These are phyloP conservation scores for Cyberlindnera amylophila DNA, from an alignment of 805 yeast genomes.

Conservation along the genomic window DNA sequence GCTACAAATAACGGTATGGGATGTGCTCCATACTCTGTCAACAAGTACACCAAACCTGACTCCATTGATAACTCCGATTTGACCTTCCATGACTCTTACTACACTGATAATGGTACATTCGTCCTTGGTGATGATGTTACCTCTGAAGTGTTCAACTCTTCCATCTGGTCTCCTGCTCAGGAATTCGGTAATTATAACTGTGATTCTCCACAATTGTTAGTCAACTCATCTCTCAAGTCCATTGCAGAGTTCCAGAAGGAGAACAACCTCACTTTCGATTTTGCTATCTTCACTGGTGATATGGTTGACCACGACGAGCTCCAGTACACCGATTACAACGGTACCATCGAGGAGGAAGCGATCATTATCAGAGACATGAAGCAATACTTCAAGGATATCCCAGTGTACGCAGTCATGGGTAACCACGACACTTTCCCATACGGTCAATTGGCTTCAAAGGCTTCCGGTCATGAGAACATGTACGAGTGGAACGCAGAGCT, in stretches of 20 bases:
- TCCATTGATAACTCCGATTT: constrained; percentile 20
- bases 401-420: constrained; percentile 62
- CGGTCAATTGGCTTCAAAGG: constrained; percentile 58
- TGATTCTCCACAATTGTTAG: constrained; percentile 60
- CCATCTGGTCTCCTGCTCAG: constrained; percentile 49
- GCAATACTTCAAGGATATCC: constrained; percentile 41
- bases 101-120: constrained; percentile 28
- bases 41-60: constrained; percentile 14
- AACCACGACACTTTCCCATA: constrained; percentile 72
- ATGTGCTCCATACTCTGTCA: constrained; percentile 42
- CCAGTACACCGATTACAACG: constrained; percentile 42
- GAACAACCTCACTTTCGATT: constrained; percentile 43
- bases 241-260: constrained; percentile 34
- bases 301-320: constrained; percentile 63
- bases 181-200: constrained; percentile 60
- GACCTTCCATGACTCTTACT: constrained; percentile 30
- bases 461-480: constrained; percentile 40
- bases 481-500: constrained; percentile 46
- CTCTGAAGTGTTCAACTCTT: constrained; percentile 31
- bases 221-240: constrained; percentile 53
- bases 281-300: constrained; percentile 70
- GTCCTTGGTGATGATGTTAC: constrained; percentile 31
- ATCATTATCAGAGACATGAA: constrained; percentile 51
- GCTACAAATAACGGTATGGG: constrained; percentile 51
- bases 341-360: constrained; percentile 51